A percentile compares a stretch with the other conserved stretches of the same genome.
These are phyloP conservation scores for Tetradesmus obliquus DNA, from an alignment of 139 green algal genomes.

Conservation along the genomic window DNA sequence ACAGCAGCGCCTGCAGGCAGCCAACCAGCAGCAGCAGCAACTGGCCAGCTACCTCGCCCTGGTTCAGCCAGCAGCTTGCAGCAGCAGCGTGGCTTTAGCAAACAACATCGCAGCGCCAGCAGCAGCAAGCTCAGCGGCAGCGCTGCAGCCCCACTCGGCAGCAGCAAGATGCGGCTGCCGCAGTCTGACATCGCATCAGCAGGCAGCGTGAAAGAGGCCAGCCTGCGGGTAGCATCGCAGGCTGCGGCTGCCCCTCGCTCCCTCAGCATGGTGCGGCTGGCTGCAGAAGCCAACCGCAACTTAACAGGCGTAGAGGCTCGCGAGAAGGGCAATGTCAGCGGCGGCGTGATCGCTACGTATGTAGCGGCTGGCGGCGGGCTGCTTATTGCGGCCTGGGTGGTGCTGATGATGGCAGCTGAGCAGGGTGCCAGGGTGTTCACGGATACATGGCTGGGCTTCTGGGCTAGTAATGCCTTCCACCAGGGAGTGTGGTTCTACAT, in stretches of 20 bases:
- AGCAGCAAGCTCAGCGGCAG: neutral
- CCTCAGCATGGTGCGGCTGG: constrained; percentile 25
- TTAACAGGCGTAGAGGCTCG: constrained; percentile 75
- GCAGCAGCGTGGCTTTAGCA: neutral
- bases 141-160: neutral
- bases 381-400: constrained; percentile 42
- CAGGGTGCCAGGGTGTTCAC: constrained; percentile 72
- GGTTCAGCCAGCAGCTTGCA: constrained; percentile 17
- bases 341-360: constrained; percentile 68
- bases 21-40: neutral
- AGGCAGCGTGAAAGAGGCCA: constrained; percentile 14
- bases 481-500: constrained; percentile 76
- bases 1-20: neutral
- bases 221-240: neutral
- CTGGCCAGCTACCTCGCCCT: neutral
- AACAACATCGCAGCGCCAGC: neutral
- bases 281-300: constrained; percentile 51
- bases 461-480: constrained; percentile 71
- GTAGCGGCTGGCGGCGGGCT: constrained; percentile 55
- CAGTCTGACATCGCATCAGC: constrained; percentile 18
- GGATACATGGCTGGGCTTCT: constrained; percentile 81
- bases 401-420: constrained; percentile 65
- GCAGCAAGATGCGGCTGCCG: neutral
- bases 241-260: neutral
- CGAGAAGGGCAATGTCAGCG: constrained; percentile 67